Base-by-base conservation (phyloP, 768 basidiomycete species). In the Boletus rubescentipes region DNA sequence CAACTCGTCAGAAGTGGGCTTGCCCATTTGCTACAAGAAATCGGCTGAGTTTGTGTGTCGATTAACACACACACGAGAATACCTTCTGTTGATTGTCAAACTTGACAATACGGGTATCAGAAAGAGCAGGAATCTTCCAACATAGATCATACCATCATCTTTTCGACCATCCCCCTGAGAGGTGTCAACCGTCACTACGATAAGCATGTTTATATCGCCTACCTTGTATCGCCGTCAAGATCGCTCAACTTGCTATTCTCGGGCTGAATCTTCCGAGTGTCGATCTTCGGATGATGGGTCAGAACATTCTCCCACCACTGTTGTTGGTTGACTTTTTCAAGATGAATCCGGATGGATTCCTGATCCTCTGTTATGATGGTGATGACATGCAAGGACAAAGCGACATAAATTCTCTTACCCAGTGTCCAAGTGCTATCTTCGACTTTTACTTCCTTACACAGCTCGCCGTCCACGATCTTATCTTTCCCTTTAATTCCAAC, bases 301-400 rank as follows among this genome's bases (percentile, higher is more conserved):
- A 98, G 75, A 59, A 98, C 88, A 69, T 98, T 94, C 69, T 93
- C 91, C 97, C 97, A 99, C 97, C 97, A 98, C 54, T 90, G 83
- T 70, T 90, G 83, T 58, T 89, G 76, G 71, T 94, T 91, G 48
- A 91, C 61, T 70, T 96, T 95, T 72, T 94, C 91, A 39, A 95
- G 80, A 64, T 93, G 89, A 46, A 96, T 77, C 16, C 81, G 74
- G 49, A 96, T 75, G 9, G 74, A 73, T 54, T 86, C 75, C 59
- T 87, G 85, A 69, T 95, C 93, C 78, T 92, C 92, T 95, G 59
- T 18, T 18, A 48, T 16, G 20, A 43, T n/a, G 39, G 44, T 66
- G 11, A 61, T 64, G 6, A 65, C 39, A 26, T 32, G 44, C n/a
- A 15, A 20, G 47, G 32, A 39, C 18, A 34, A 41, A 30, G 30